phyloP scores from a whole-genome alignment of 768 basidiomycete genomes.

The Mycena rosella region DNA sequence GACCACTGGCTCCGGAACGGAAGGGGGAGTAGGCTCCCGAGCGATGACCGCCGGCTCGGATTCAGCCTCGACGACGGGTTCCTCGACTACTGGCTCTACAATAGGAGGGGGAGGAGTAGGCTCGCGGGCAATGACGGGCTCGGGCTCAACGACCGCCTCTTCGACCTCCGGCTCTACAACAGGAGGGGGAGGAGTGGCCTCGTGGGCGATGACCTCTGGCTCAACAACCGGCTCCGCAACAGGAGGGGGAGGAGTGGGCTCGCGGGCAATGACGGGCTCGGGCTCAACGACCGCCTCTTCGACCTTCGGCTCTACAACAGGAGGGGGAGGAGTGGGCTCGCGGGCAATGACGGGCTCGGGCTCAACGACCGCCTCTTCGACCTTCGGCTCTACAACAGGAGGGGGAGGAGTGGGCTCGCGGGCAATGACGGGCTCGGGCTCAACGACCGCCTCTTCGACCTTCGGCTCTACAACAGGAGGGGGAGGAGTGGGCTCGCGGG shows the following conservation, averaged over 20 bases:
- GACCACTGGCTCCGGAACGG: too few relatives aligned
- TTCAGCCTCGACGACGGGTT: background rate
- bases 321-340: background rate
- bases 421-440: conserved; percentile 5
- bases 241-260: background rate
- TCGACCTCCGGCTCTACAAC: conserved; percentile 8
- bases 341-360: conserved; percentile 6
- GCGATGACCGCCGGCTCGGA: conserved; percentile 4
- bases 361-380: too few relatives aligned
- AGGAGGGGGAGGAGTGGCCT: background rate
- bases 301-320: too few relatives aligned
- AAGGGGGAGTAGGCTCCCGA: background rate
- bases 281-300: background rate
- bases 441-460: background rate
- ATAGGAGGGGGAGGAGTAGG: background rate
- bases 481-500: background rate
- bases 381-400: too few relatives aligned
- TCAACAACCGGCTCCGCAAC: background rate
- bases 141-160: background rate
- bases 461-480: background rate
- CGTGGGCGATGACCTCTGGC: background rate
- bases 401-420: conserved; percentile 13
- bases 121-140: background rate
- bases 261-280: background rate
- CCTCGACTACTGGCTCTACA: background rate